phyloP scores from a whole-genome alignment of 305 asterid species.

The Solanum hybrid region DNA sequence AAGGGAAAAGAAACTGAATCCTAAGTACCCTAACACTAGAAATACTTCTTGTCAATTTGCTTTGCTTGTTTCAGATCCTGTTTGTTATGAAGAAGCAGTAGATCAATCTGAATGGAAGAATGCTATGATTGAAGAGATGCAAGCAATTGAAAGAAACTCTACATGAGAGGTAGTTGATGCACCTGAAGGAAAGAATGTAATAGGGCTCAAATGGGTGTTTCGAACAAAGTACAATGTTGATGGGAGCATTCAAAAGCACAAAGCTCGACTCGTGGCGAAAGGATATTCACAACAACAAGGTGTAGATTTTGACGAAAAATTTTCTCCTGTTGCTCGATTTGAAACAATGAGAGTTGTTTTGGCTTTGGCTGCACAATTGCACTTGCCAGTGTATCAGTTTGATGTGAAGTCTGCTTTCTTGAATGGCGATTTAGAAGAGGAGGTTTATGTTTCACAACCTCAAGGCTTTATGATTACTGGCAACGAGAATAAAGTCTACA shows the following conservation, averaged over 20 bases:
- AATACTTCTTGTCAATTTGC: background rate
- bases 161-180: too few relatives aligned
- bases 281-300: background rate
- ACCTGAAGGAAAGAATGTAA: background rate
- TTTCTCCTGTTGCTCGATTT: background rate
- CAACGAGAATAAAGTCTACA: background rate
- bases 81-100: too few relatives aligned
- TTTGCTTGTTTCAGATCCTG: background rate
- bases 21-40: background rate
- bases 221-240: background rate
- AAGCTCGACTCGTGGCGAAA: background rate
- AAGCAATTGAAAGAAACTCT: too few relatives aligned
- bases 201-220: background rate
- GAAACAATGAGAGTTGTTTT: too few relatives aligned
- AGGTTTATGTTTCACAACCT: background rate
- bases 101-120: too few relatives aligned
- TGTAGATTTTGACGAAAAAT: fast-evolving
- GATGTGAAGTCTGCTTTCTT: background rate
- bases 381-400: too few relatives aligned
- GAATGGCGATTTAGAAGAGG: background rate
- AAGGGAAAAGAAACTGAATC: background rate
- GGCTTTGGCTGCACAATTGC: too few relatives aligned
- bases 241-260: background rate
- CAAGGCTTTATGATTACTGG: background rate
- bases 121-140: too few relatives aligned